These are phyloP conservation scores for Pittosporum tobira DNA, from an alignment of 129 eudicot species.

Conservation along the genomic window DNA sequence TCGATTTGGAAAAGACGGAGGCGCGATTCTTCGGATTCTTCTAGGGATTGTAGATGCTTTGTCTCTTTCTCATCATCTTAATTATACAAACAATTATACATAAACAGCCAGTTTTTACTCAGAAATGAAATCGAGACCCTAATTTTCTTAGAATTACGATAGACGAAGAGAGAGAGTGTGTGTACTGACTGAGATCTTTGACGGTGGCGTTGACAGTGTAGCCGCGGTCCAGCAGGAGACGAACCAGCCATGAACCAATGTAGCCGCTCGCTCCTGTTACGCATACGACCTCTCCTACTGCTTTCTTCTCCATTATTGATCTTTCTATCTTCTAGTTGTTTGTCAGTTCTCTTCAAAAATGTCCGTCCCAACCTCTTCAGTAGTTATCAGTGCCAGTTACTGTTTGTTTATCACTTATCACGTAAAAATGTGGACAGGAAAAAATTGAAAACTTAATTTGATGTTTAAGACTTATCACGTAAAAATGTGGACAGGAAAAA, in stretches of 20 bases:
- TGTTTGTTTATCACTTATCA: too few species aligned
- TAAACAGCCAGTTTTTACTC: not conserved
- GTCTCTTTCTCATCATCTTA: slow-evolving; percentile 75
- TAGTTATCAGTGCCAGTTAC: too few species aligned
- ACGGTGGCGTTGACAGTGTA: slow-evolving; percentile 95
- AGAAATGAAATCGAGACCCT: not conserved
- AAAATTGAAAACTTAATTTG: too few species aligned
- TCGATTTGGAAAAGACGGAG: slow-evolving; percentile 78
- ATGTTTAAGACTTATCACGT: too few species aligned
- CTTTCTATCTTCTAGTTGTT: too few species aligned
- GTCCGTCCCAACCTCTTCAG: too few species aligned
- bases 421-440: too few species aligned
- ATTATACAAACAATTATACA: not conserved
- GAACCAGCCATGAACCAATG: slow-evolving; percentile 74
- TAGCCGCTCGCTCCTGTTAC: slow-evolving; percentile 93
- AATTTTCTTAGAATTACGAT: too few species aligned
- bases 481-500: too few species aligned
- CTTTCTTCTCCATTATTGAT: slow-evolving; percentile 15
- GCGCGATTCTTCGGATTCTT: slow-evolving; percentile 60
- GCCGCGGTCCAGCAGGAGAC: slow-evolving; percentile 86
- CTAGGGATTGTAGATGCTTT: slow-evolving; percentile 60
- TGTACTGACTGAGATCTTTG: slow-evolving; percentile 53
- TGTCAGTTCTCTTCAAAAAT: too few species aligned
- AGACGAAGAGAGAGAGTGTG: not conserved
- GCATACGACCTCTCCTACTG: slow-evolving; percentile 49